These are phyloP conservation scores for Nakazawaea holstii DNA, from an alignment of 805 yeast species.

Conservation along the genomic window DNA sequence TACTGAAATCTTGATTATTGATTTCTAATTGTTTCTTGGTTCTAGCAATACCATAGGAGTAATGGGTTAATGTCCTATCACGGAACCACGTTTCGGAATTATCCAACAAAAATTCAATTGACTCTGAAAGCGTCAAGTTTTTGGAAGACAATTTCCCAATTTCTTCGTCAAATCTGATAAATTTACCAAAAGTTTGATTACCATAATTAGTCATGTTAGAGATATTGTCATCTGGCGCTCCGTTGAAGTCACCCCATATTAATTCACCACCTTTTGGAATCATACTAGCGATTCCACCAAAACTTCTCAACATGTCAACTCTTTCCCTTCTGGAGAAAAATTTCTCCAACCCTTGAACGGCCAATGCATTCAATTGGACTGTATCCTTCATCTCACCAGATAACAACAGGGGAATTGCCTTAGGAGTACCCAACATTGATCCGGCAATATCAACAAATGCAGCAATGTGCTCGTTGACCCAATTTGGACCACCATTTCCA, in stretches of 20 bases:
- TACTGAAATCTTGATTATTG: slow-evolving; percentile 67
- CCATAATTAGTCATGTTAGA: slow-evolving; percentile 16
- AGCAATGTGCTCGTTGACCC: slow-evolving; percentile 85
- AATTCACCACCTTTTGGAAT: slow-evolving; percentile 90
- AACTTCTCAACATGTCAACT: slow-evolving; percentile 75
- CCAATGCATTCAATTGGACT: slow-evolving; percentile 86
- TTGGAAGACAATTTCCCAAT: slow-evolving; percentile 35
- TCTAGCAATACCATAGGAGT: slow-evolving; percentile 73
- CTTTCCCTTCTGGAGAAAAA: slow-evolving; percentile 89
- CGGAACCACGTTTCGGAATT: slow-evolving; percentile 75
- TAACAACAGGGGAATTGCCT: slow-evolving; percentile 84
- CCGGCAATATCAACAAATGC: slow-evolving; percentile 88
- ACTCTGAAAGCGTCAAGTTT: slow-evolving; percentile 61
- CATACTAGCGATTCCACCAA: slow-evolving; percentile 96
- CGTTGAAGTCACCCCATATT: slow-evolving; percentile 74
- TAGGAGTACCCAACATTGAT: slow-evolving; percentile 89
- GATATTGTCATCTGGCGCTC: slow-evolving; percentile 68
- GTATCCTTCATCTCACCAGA: slow-evolving; percentile 99
- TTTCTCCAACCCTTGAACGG: slow-evolving; percentile 90
- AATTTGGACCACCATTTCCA: slow-evolving; percentile 86
- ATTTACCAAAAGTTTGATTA: slow-evolving; percentile 56
- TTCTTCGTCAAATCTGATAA: slow-evolving; percentile 56
- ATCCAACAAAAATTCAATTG: slow-evolving; percentile 59
- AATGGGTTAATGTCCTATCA: slow-evolving; percentile 59
- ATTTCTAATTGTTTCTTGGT: slow-evolving; percentile 49